Evolutionary conservation across 2,329 filamentous ascomycete species (phyloP), one percentile per base, ranked within the genome.

Genomic region (Elsinoe australis): DNA sequence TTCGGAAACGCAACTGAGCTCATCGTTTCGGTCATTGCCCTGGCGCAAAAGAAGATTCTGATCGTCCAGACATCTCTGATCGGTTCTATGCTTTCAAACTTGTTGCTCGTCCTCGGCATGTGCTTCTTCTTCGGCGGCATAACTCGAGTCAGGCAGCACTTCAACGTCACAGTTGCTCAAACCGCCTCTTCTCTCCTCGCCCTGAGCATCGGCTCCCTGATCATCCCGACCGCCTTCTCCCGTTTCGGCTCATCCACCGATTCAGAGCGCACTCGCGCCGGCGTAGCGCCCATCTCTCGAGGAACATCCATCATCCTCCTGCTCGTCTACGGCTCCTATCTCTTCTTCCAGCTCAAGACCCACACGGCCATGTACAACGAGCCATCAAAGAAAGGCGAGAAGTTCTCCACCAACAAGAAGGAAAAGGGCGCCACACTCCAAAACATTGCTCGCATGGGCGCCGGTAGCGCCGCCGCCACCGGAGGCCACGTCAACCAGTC

Each of bases 1-100:
- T 95, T 95, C 63, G 90, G 88, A 71, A 82, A 74, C 57, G 74
- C 66, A 4, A 56, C 54, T 47, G 56, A 57, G 49, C 51, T 63
- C 14, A 53, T 50, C n/a, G 86, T 95, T 35, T 85, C 86, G 18
- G 79, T 95, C 56, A 85, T 95, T 56, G 89, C 89, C 1, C 69
- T 95, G 38, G 69, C 76, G 21, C 76, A 94, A 51, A 64, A 75
- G 45, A 78, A 94, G 65, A 78, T 94, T 18, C 70, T 83, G 26
- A 94, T 96, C 52, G 88, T 95, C 5, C 87, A 95, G 65, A 94
- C 89, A 0, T 95, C 89, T 0, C 73, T 96, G 21, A 86, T 95
- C 53, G 89, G 89, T 49, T 89, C 83, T 64, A 94, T 95, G 64
- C 72, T 95, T 17, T 95, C 88, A 33, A 95, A 95, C 62, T 67